Percentiles rank a stretch among this genome's conserved stretches.
Evolutionary conservation across 208 protist species (phyloP).

Genomic region (Leishmania lainsoni): DNA sequence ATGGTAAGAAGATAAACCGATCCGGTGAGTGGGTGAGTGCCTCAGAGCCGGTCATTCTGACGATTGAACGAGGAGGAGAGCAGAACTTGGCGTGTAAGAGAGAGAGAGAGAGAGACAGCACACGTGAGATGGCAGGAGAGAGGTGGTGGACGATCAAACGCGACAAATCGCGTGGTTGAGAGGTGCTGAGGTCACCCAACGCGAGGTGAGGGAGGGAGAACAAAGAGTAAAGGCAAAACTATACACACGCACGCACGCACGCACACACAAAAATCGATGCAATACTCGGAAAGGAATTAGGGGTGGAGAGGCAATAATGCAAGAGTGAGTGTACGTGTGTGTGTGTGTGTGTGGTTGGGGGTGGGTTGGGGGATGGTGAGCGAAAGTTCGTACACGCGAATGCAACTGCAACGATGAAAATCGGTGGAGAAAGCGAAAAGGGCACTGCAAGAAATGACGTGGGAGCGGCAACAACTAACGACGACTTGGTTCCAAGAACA

Average conservation of each 20-base stretch:
- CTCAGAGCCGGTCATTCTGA: slow-evolving; percentile 7
- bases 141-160: not conserved
- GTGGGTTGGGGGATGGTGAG: too few species aligned
- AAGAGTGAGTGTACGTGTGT: not conserved
- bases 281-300: not conserved
- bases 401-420: too few species aligned
- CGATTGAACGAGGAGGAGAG: not conserved
- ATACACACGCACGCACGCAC: not conserved
- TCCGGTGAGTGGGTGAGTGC: slow-evolving; percentile 52
- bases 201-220: not conserved
- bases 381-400: too few species aligned
- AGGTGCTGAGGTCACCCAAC: not conserved
- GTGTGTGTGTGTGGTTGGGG: too few species aligned
- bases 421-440: too few species aligned
- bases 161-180: too few species aligned
- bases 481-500: not conserved
- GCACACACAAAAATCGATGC: not conserved
- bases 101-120: not conserved
- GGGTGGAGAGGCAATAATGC: not conserved
- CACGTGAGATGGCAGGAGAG: not conserved
- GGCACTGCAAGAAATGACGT: too few species aligned
- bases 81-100: not conserved
- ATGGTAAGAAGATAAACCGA: slow-evolving; percentile 70
- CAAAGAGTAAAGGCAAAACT: not conserved
- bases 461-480: too few species aligned